Conservation (phyloP, 2,329 filamentous ascomycete species). For the Penicillium sp. region DNA sequence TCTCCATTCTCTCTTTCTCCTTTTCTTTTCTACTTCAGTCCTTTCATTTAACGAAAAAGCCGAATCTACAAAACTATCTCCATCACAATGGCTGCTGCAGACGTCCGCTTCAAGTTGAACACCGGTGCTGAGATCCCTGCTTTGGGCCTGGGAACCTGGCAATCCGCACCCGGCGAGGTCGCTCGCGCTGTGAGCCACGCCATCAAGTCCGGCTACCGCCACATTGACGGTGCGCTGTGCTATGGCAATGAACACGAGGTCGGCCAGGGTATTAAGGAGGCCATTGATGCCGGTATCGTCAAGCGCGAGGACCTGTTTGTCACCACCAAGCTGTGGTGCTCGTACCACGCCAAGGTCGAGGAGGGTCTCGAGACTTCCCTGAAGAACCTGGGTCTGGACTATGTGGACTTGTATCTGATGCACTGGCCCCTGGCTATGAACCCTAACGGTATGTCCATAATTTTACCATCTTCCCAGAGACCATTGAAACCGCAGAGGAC, state of each 20-base stretch:
- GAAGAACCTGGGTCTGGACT: constrained; percentile 72
- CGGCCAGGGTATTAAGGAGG: constrained; percentile 73
- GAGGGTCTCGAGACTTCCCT: constrained; percentile 72
- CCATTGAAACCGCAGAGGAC: not conserved
- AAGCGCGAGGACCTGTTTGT: constrained; percentile 81
- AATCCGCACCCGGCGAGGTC: constrained; percentile 62
- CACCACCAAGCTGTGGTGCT: constrained; percentile 83
- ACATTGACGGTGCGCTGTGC: constrained; percentile 44
- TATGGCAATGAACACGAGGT: constrained; percentile 73
- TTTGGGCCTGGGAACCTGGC: constrained; percentile 68
- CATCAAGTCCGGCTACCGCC: constrained; percentile 49
- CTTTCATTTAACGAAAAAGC: not conserved
- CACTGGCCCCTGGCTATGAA: constrained; percentile 84
- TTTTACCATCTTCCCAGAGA: not conserved
- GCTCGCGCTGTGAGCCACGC: constrained; percentile 61
- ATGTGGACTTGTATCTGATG: constrained; percentile 79
- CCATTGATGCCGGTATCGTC: constrained; percentile 66
- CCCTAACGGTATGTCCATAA: constrained; percentile 59
- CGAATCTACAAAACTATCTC: not conserved
- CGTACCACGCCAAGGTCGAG: constrained; percentile 71
- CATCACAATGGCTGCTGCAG: constrained; percentile 53
- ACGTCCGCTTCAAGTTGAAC: constrained; percentile 63
- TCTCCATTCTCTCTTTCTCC: not conserved
- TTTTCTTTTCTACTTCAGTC: constrained; percentile 1
- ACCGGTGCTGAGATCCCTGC: constrained; percentile 65